phyloP scores from a whole-genome alignment of 208 protist genomes.

The Leishmania aethiopica region DNA sequence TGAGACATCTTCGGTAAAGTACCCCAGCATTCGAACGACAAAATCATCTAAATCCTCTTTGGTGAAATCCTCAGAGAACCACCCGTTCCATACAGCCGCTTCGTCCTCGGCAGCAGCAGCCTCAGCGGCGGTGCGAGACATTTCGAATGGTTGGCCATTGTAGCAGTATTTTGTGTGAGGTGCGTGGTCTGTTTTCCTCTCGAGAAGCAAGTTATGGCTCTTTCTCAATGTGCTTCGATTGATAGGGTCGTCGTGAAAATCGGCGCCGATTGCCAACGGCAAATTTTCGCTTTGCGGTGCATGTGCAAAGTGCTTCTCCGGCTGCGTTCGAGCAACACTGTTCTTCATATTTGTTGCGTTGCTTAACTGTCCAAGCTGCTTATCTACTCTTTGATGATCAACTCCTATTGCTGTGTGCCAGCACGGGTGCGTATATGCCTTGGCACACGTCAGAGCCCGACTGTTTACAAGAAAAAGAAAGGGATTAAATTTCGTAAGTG shows the following conservation, averaged over 20 bases:
- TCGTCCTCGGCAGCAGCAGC: constrained; percentile 18
- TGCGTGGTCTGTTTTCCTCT: constrained; percentile 55
- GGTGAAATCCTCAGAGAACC: constrained; percentile 66
- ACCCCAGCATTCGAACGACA: constrained; percentile 77
- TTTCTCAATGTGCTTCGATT: constrained; percentile 78
- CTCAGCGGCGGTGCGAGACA: constrained; percentile 4
- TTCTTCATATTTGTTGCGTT: constrained; percentile 65
- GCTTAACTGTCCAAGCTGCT: not conserved
- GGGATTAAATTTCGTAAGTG: not conserved
- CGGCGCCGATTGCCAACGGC: constrained; percentile 77
- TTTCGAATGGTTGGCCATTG: constrained; percentile 37
- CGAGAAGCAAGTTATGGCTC: constrained; percentile 77
- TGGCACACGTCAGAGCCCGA: not conserved
- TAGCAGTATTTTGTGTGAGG: constrained; percentile 87
- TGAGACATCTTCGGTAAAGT: constrained; percentile 74
- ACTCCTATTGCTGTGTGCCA: not conserved
- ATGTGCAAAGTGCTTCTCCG: constrained; percentile 61
- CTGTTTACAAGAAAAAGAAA: not conserved
- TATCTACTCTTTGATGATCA: not conserved
- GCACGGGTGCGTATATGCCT: not conserved
- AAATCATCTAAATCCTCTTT: constrained; percentile 70
- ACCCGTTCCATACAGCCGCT: constrained; percentile 65
- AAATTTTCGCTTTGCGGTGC: constrained; percentile 71
- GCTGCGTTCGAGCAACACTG: constrained; percentile 67
- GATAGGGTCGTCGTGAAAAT: constrained; percentile 93